These are phyloP conservation scores for Capsella rubella DNA, from an alignment of 441 rosid genomes.

Conservation along the genomic window DNA sequence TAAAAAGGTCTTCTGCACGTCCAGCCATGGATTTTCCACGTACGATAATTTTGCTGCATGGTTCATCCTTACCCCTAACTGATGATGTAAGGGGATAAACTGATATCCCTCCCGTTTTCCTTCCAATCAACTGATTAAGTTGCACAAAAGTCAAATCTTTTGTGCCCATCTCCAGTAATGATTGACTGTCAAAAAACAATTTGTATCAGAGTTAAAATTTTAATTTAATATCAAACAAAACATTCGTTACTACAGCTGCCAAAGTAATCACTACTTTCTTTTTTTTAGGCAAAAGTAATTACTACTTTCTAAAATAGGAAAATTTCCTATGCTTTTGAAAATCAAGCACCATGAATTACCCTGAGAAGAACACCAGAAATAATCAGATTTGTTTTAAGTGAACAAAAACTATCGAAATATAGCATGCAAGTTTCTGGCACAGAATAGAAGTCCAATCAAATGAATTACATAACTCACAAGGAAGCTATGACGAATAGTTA, in stretches of 20 bases:
- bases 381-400: not conserved
- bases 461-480: not conserved
- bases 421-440: not conserved
- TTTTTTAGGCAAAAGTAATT: not conserved
- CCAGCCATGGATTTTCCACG: slow-evolving; percentile 99
- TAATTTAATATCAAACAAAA: slow-evolving; percentile 2
- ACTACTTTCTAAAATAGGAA: not conserved
- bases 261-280: slow-evolving; percentile 2
- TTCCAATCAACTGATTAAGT: slow-evolving; percentile 97
- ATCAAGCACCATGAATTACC: not conserved
- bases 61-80: slow-evolving; percentile 73
- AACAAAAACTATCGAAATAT: not conserved
- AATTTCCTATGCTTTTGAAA: slow-evolving; percentile 8
- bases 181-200: slow-evolving; percentile 56
- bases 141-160: slow-evolving; percentile 91
- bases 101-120: slow-evolving; percentile 98
- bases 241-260: slow-evolving; percentile 20
- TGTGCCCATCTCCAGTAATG: slow-evolving; percentile 98
- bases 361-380: slow-evolving; percentile 10
- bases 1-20: slow-evolving; percentile 81
- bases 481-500: slow-evolving; percentile 5
- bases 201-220: slow-evolving; percentile 11
- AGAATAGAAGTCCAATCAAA: slow-evolving; percentile 11
- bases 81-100: slow-evolving; percentile 94
- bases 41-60: slow-evolving; percentile 80